Conservation (phyloP, 2,329 filamentous ascomycete genomes). For the Xylariaceae sp. region DNA sequence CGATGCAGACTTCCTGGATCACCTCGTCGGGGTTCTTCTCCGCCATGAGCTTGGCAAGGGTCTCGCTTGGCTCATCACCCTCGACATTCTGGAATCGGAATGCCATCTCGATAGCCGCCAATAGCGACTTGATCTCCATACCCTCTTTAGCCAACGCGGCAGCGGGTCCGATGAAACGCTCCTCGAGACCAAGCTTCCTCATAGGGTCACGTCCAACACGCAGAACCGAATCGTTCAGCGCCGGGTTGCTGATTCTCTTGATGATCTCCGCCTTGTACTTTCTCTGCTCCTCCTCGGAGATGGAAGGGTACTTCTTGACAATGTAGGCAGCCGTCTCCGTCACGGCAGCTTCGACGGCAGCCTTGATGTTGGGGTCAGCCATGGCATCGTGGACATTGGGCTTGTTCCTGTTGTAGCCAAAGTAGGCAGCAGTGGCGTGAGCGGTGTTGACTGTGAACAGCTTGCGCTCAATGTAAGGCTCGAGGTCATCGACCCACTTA, state of each 20-base stretch:
- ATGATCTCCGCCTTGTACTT: conserved; percentile 92
- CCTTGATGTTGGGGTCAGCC: conserved; percentile 71
- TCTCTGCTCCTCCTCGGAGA: conserved; percentile 67
- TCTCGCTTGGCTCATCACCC: conserved; percentile 80
- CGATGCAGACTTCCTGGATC: conserved; percentile 48
- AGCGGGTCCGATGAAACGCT: conserved; percentile 91
- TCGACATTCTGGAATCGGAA: conserved; percentile 94
- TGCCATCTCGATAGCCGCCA: conserved; percentile 83
- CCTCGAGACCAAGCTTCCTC: conserved; percentile 88
- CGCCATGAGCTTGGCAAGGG: conserved; percentile 82
- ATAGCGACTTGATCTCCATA: conserved; percentile 64
- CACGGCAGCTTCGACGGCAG: conserved; percentile 73
- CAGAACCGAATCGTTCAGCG: conserved; percentile 87
- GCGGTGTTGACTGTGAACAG: conserved; percentile 99
- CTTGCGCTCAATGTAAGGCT: conserved; percentile 98
- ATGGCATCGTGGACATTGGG: conserved; percentile 85
- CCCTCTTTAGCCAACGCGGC: conserved; percentile 80
- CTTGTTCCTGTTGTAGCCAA: conserved; percentile 82
- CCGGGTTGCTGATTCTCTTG: conserved; percentile 85
- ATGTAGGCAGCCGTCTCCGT: conserved; percentile 84
- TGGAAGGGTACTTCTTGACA: conserved; percentile 71
- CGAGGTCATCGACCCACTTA: conserved; percentile 82
- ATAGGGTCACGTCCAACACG: conserved; percentile 92
- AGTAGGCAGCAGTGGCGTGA: conserved; percentile 93
- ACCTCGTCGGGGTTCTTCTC: conserved; percentile 67